Evolutionary conservation across 768 basidiomycete genomes (phyloP).

Genomic region (Punctularia strigosozonata): DNA sequence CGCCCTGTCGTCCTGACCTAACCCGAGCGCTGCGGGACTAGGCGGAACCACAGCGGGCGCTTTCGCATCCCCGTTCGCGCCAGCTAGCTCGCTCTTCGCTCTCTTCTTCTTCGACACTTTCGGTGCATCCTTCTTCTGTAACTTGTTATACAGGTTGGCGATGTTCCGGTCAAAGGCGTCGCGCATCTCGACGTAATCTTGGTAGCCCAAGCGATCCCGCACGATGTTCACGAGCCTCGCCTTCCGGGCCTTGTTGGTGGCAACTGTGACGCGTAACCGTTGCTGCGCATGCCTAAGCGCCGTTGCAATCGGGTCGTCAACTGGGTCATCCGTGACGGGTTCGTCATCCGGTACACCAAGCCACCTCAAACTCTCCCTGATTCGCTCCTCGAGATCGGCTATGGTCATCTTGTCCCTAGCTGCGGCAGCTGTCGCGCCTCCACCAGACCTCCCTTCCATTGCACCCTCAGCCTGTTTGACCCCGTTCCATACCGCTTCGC

Average conservation of each 20-base stretch:
- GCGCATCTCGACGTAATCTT: constrained; percentile 79
- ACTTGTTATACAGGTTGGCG: constrained; percentile 55
- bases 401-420: constrained; percentile 71
- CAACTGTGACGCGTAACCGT: constrained; percentile 64
- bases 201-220: constrained; percentile 78
- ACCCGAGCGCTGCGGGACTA: constrained; percentile 60
- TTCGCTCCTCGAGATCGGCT: constrained; percentile 63
- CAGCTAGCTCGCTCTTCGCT: constrained; percentile 17
- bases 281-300: constrained; percentile 82
- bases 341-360: constrained; percentile 58
- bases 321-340: constrained; percentile 62
- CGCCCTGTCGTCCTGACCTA: constrained; percentile 58
- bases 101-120: constrained; percentile 70
- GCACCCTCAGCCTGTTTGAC: constrained; percentile 78
- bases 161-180: constrained; percentile 86
- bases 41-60: constrained; percentile 32
- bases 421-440: constrained; percentile 64
- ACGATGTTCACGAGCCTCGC: constrained; percentile 62
- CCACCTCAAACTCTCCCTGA: constrained; percentile 66
- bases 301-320: constrained; percentile 91
- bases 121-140: constrained; percentile 72
- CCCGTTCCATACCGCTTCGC: constrained; percentile 52
- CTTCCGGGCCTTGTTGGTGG: constrained; percentile 78
- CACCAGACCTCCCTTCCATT: constrained; percentile 71
- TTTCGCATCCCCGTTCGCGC: constrained; percentile 9